Conservation (phyloP, 768 basidiomycete genomes). For the Macrolepiota fuliginosa region DNA sequence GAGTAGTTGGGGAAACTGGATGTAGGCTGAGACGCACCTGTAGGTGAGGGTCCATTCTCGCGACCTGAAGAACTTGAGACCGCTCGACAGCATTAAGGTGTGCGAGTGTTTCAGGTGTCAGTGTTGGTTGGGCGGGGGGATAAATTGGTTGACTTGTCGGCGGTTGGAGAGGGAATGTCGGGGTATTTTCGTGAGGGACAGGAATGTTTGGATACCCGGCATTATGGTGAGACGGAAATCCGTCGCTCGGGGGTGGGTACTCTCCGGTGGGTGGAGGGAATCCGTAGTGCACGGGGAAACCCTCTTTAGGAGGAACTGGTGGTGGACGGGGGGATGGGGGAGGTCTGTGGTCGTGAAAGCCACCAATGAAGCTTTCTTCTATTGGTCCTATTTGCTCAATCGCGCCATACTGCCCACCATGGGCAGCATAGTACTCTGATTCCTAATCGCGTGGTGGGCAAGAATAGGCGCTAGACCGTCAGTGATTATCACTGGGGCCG, state of each 20-base stretch:
- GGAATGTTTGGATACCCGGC: neutral
- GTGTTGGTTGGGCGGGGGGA: slow-evolving; percentile 25
- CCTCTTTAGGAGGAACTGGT: slow-evolving; percentile 48
- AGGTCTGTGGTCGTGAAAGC: slow-evolving; percentile 35
- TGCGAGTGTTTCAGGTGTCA: slow-evolving; percentile 40
- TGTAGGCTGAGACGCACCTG: slow-evolving; percentile 37
- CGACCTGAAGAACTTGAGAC: slow-evolving; percentile 53
- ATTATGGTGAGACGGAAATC: neutral
- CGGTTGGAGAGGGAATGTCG: neutral
- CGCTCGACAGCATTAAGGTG: slow-evolving; percentile 62
- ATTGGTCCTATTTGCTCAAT: slow-evolving; percentile 60
- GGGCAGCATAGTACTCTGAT: slow-evolving; percentile 24
- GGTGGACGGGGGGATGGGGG: slow-evolving; percentile 44
- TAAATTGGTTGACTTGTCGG: neutral
- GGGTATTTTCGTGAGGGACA: neutral
- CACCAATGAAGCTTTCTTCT: slow-evolving; percentile 60
- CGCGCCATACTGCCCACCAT: slow-evolving; percentile 51
- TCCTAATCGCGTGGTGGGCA: slow-evolving; percentile 25
- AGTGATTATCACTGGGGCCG: neutral
- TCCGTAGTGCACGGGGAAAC: slow-evolving; percentile 12
- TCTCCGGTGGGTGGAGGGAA: neutral
- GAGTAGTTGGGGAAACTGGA: slow-evolving; percentile 4
- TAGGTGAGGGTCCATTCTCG: slow-evolving; percentile 78
- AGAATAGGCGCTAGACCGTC: neutral
- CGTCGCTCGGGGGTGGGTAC: neutral